Evolutionary conservation across 257 asterid species (phyloP).

Genomic region (Euphrasia confusa): DNA sequence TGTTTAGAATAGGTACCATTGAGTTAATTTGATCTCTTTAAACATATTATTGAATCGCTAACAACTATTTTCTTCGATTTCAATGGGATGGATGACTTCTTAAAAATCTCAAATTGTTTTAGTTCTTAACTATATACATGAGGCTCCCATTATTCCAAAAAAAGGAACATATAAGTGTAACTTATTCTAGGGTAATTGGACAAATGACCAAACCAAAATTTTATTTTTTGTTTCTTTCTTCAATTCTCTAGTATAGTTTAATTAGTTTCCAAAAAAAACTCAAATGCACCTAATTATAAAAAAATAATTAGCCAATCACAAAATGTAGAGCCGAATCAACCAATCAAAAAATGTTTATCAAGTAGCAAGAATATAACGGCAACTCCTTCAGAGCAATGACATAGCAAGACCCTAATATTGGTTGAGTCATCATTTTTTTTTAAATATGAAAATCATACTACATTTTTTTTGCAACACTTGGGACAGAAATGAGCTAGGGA

Average conservation of each 20-base stretch:
- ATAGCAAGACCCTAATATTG: no score
- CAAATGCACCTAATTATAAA: conserved; percentile 1
- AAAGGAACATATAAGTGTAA: background rate
- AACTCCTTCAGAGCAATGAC: conserved; percentile 8
- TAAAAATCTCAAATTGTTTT: background rate
- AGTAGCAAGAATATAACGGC: conserved; percentile 1
- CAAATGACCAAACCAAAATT: background rate
- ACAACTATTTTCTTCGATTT: background rate
- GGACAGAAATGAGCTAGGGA: no score
- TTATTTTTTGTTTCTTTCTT: background rate
- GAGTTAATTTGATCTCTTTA: no score
- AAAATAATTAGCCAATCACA: background rate
- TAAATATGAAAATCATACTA: no score
- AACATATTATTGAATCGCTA: no score
- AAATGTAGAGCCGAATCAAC: background rate
- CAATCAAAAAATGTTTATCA: background rate
- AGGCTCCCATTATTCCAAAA: conserved; percentile 13
- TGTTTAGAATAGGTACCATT: no score
- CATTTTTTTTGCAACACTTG: no score
- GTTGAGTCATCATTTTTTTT: no score
- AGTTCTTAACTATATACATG: background rate
- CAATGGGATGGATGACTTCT: background rate
- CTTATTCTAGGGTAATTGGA: conserved; percentile 4
- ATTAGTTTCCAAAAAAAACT: background rate
- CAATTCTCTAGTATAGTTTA: background rate